Conservation (phyloP, 306 rosid genomes). For the Ormosia emarginata region DNA sequence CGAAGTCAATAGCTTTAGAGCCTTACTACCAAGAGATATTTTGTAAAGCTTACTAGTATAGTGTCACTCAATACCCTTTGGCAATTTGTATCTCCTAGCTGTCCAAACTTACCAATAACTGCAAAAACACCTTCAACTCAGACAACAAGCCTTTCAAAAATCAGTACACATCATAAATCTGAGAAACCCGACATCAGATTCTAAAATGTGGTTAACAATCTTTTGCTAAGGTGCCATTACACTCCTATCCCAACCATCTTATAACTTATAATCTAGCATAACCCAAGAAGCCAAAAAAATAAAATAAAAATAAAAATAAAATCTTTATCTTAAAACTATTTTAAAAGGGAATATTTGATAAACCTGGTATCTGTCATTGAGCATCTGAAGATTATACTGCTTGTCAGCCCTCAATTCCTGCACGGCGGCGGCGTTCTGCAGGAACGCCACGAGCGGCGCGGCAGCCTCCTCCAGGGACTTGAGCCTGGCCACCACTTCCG, state of each 20-base stretch:
- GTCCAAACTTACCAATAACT: neutral
- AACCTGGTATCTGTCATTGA: constrained; percentile 85
- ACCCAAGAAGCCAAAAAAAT: neutral
- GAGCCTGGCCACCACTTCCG: constrained; percentile 27
- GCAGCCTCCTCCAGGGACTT: constrained; percentile 62
- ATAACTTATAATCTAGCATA: neutral
- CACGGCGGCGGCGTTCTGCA: constrained; percentile 74
- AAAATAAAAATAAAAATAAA: neutral
- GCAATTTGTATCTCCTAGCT: neutral
- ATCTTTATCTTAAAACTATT: neutral
- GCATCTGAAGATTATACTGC: constrained; percentile 93
- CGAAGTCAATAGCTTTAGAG: neutral
- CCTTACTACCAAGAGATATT: neutral
- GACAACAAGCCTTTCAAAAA: neutral
- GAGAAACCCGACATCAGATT: neutral
- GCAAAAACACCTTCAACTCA: neutral
- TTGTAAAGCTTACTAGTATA: neutral
- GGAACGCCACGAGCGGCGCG: constrained; percentile 78
- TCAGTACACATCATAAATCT: neutral
- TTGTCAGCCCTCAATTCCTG: constrained; percentile 87
- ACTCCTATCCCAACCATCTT: neutral
- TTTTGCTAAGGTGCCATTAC: neutral
- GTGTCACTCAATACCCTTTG: neutral
- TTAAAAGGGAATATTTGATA: too few relatives aligned
- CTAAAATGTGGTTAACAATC: neutral